Evolutionary conservation across 108 stramenopile genomes (phyloP), one percentile per base, ranked within the genome.

Genomic region (Nannochloropsis oceanica): DNA sequence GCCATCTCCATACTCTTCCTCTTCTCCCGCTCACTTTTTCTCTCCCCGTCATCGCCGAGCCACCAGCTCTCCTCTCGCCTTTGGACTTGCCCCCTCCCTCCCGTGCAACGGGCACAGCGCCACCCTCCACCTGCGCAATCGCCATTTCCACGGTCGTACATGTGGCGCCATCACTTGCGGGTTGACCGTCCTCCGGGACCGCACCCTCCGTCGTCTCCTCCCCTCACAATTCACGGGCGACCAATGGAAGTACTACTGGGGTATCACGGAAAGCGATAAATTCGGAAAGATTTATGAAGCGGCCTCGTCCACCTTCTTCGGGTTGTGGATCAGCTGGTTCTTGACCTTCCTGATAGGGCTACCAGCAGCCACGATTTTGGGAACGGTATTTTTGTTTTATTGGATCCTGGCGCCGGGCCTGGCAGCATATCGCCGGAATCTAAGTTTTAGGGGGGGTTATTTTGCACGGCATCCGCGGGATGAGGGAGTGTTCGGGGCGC

Each of bases 281-380:
- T 27, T 84, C 13, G 87, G 87, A n/a, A 87, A 87, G 87, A 26
- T 84, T 2, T 87, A 84, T 42, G 87, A 87, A 83, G 87, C 84
- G 79, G 26, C 84, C 24, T 73, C 87, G 13, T 79, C 84, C 27
- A 83, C 87, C 44, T 87, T 87, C 24, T 80, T 87, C 25, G 87
- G 87, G 42, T 83, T 87, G 79, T 87, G 87, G 87, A 83, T 80
- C 27, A 84, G 87, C 84, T 87, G 84, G 80, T 87, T 87, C 83
- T 43, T 83, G 22, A 87, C 83, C 80, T 87, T 87, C 80, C 84
- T 87, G 44, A 43, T 87, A 34, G 87, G 87, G 9, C 83, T 87
- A n/a, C 80, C 73, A 25, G 50, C 84, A 27, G 84, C 79, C 80
- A 79, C 87, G n/a, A 27, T 87, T 24, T 80, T 87, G 79, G 87